Percentiles rank a stretch among this genome's conserved stretches.
Conservation (phyloP, 345 rosid genomes). For the Firmiana major region DNA sequence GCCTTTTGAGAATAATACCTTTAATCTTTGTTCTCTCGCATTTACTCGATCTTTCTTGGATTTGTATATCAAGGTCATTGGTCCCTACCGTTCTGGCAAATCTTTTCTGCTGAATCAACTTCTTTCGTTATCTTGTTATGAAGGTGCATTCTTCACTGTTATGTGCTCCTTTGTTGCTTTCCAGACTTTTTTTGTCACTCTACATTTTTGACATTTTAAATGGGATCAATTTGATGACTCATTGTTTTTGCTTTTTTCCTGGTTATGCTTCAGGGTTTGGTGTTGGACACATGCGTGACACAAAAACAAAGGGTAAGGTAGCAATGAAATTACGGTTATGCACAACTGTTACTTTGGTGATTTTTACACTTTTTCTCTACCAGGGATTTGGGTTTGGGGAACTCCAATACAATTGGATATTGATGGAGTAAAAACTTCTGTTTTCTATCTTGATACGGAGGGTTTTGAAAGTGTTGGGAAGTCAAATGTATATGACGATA, state of each 20-base stretch:
- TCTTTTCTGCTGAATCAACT: constrained; percentile 98
- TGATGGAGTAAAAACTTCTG: constrained; percentile 75
- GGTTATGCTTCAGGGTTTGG: constrained; percentile 73
- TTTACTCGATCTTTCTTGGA: constrained; percentile 23
- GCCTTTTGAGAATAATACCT: constrained; percentile 1
- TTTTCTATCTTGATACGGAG: constrained; percentile 93
- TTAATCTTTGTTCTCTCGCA: constrained; percentile 5
- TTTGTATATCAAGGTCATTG: constrained; percentile 72
- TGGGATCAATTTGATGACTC: constrained; percentile 18
- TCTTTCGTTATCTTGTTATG: constrained; percentile 95
- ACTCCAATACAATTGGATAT: constrained; percentile 72
- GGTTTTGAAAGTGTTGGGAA: constrained; percentile 99
- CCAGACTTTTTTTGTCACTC: constrained; percentile 5
- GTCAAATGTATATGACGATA: constrained; percentile 95
- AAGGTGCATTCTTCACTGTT: constrained; percentile 51
- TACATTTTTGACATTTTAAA: background rate
- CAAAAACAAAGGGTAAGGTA: constrained; percentile 87
- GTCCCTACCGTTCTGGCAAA: constrained; percentile 99
- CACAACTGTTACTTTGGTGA: constrained; percentile 11
- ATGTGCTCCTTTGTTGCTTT: constrained; percentile 8
- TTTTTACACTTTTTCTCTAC: constrained; percentile 14
- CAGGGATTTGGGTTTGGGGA: constrained; percentile 99
- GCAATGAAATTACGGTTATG: background rate
- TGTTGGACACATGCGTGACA: constrained; percentile 99
- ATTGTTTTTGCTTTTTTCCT: constrained; percentile 8